A percentile compares a stretch with the other conserved stretches of the same genome.
Evolutionary conservation across 169 alveolate genomes (phyloP).

Genomic region (Sarcocystis neurona): DNA sequence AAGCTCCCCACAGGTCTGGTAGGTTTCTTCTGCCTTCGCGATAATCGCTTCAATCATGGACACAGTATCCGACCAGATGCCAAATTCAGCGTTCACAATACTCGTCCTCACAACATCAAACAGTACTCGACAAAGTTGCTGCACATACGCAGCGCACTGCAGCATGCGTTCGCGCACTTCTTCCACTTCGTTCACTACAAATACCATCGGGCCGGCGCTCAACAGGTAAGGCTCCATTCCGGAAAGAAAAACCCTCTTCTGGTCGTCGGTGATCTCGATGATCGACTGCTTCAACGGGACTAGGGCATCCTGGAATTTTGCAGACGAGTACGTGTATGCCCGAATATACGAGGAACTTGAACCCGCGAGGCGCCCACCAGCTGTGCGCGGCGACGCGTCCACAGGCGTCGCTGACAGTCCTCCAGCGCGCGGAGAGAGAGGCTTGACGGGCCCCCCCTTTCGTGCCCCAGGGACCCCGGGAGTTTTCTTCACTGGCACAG

Average conservation of each 20-base stretch:
- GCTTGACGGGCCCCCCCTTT: neutral
- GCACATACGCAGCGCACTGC: slow-evolving; percentile 49
- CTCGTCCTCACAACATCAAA: slow-evolving; percentile 7
- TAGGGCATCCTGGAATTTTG: neutral
- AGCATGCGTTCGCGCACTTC: slow-evolving; percentile 46
- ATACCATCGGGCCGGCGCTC: slow-evolving; percentile 56
- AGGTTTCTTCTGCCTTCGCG: slow-evolving; percentile 8
- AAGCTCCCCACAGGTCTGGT: slow-evolving; percentile 16
- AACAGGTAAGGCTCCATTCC: slow-evolving; percentile 62
- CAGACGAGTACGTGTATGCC: slow-evolving; percentile 1
- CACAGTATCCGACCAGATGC: neutral
- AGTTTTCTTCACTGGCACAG: neutral
- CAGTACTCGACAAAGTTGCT: slow-evolving; percentile 20
- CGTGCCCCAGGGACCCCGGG: neutral
- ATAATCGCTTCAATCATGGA: slow-evolving; percentile 15
- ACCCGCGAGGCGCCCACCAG: neutral
- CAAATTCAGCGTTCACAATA: neutral
- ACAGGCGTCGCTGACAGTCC: too few species aligned
- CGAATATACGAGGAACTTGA: slow-evolving; percentile 3
- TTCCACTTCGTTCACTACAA: slow-evolving; percentile 34
- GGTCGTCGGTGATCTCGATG: neutral
- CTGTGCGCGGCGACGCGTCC: too few species aligned
- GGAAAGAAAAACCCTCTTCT: slow-evolving; percentile 44
- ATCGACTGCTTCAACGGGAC: slow-evolving; percentile 28
- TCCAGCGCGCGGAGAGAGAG: too few species aligned